These are phyloP conservation scores for Podospora pseudocomata DNA, from an alignment of 495 filamentous ascomycete genomes.

Conservation along the genomic window DNA sequence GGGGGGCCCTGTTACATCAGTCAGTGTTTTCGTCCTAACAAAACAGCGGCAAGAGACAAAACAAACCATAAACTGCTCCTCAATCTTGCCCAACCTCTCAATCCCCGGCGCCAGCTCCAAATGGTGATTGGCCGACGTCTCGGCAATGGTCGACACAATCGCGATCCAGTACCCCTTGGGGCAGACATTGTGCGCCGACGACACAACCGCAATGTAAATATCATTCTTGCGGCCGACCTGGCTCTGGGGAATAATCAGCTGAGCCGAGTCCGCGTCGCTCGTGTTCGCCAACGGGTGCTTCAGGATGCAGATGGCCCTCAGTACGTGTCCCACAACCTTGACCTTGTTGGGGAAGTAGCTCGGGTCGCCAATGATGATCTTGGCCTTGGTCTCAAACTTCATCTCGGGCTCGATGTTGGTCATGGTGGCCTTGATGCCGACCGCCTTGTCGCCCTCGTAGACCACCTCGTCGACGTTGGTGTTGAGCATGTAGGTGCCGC, in stretches of 20 bases:
- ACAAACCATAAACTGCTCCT: constrained; percentile 89
- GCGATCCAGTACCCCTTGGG: constrained; percentile 99
- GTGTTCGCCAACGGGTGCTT: constrained; percentile 89
- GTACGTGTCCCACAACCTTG: constrained; percentile 77
- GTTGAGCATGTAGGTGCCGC: constrained; percentile 99
- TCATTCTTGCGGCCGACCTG: constrained; percentile 95
- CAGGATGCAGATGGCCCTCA: constrained; percentile 95
- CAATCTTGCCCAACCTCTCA: constrained; percentile 86
- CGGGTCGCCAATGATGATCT: constrained; percentile 93
- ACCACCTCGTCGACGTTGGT: constrained; percentile 85
- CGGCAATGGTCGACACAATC: constrained; percentile 95
- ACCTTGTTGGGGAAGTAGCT: constrained; percentile 94
- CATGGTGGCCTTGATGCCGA: constrained; percentile 96
- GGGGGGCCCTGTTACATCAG: constrained; percentile 56
- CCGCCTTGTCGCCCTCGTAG: constrained; percentile 75
- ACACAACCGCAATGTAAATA: constrained; percentile 97
- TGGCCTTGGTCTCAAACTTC: constrained; percentile 93
- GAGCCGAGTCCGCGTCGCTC: constrained; percentile 82
- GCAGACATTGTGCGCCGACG: constrained; percentile 94
- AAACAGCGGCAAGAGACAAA: background rate
- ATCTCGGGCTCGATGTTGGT: constrained; percentile 76
- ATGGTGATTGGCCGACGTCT: constrained; percentile 88
- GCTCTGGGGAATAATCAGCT: constrained; percentile 96
- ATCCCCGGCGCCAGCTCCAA: constrained; percentile 91
- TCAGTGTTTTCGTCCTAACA: constrained; percentile 1